These are phyloP conservation scores for Daldinia bambusicola DNA, from an alignment of 495 filamentous ascomycete species.

Conservation along the genomic window DNA sequence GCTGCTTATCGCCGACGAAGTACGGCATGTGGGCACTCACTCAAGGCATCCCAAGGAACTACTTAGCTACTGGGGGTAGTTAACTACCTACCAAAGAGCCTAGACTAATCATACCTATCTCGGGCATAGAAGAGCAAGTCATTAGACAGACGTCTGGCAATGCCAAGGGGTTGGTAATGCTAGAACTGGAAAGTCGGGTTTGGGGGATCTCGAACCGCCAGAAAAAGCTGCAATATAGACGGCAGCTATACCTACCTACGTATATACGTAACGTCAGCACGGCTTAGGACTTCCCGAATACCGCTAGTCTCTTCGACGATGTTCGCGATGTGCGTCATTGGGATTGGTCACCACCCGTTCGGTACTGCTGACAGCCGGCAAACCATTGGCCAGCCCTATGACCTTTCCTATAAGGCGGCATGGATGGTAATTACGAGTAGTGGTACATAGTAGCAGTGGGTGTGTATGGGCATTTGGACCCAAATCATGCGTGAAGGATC, in stretches of 20 bases:
- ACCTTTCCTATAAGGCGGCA: conserved; percentile 13
- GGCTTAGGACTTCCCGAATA: conserved; percentile 17
- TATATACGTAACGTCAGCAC: conserved; percentile 12
- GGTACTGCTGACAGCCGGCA: conserved; percentile 37
- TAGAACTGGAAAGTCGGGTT: background rate
- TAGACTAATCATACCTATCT: background rate
- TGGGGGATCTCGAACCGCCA: background rate
- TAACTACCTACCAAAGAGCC: background rate
- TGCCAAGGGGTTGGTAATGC: background rate
- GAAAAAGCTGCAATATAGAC: background rate
- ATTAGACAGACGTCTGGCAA: background rate
- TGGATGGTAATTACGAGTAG: conserved; percentile 16
- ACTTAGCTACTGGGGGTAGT: too few species aligned
- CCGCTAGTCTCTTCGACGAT: conserved; percentile 21
- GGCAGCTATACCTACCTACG: background rate
- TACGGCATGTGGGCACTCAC: background rate
- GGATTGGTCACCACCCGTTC: conserved; percentile 37
- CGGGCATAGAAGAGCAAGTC: background rate
- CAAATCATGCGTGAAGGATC: conserved; percentile 19
- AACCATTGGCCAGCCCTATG: conserved; percentile 44
- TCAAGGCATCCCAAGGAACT: background rate
- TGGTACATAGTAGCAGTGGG: too few species aligned
- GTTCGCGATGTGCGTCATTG: conserved; percentile 33
- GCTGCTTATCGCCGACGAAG: background rate
- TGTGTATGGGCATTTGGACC: conserved; percentile 4